These are phyloP conservation scores for Raphanus sativus DNA, from an alignment of 345 rosid genomes.

Conservation along the genomic window DNA sequence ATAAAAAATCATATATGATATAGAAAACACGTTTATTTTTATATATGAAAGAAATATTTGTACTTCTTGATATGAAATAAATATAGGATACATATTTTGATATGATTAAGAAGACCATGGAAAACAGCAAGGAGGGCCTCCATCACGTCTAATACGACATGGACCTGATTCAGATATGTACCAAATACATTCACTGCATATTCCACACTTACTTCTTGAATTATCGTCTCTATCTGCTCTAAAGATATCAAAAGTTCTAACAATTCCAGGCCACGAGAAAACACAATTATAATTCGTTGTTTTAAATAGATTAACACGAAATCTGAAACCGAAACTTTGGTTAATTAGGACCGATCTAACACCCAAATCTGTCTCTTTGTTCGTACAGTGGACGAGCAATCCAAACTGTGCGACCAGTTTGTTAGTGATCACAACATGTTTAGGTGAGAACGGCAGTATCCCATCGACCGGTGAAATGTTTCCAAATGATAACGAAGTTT, in stretches of 20 bases:
- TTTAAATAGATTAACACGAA: conserved; percentile 1
- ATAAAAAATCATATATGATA: not conserved
- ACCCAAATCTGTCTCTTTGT: not conserved
- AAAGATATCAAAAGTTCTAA: conserved; percentile 8
- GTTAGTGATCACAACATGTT: conserved; percentile 13
- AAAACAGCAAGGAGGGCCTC: conserved; percentile 6
- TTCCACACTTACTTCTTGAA: not conserved
- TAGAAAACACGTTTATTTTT: not conserved
- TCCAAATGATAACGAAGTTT: not conserved
- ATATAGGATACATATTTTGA: not conserved
- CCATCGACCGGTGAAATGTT: not conserved
- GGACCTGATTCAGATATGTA: not conserved
- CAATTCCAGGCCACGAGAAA: conserved; percentile 11
- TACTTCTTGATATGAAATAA: not conserved
- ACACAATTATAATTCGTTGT: not conserved
- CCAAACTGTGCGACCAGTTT: not conserved
- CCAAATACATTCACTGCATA: conserved; percentile 17
- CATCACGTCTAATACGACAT: conserved; percentile 8
- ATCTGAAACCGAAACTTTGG: not conserved
- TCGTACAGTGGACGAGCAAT: not conserved
- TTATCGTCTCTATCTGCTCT: conserved; percentile 1
- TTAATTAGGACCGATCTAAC: not conserved
- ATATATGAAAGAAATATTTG: not conserved
- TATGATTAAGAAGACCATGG: not conserved
- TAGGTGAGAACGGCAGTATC: not conserved